Conservation (phyloP, 1,284 basidiomycete genomes). For the Rhodotorula glutinis region DNA sequence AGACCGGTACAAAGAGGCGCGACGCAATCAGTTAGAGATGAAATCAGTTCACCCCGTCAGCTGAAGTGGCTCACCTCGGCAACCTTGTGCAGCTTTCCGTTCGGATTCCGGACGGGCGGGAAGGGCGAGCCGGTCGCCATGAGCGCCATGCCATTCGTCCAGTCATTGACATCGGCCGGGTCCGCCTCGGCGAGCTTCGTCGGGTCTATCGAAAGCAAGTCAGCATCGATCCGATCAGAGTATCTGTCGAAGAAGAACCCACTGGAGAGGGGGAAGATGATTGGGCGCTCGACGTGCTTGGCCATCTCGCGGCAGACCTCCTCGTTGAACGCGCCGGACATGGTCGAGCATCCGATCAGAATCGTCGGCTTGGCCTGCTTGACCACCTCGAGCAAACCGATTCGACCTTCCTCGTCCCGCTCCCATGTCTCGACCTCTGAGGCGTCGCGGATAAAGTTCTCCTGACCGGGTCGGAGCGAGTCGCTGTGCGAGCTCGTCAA, state of each 20-base stretch:
- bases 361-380: slow-evolving; percentile 66
- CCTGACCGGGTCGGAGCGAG: slow-evolving; percentile 55
- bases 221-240: too few species aligned
- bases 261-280: slow-evolving; percentile 66
- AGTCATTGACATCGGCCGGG: slow-evolving; percentile 65
- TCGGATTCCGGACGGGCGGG: slow-evolving; percentile 51
- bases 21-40: too few species aligned
- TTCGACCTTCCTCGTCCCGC: slow-evolving; percentile 53
- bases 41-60: too few species aligned
- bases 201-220: neutral
- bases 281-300: slow-evolving; percentile 64
- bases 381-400: slow-evolving; percentile 64
- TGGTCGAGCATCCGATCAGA: slow-evolving; percentile 76
- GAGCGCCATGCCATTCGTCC: slow-evolving; percentile 71
- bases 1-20: too few species aligned
- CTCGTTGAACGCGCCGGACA: slow-evolving; percentile 74
- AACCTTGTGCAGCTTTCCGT: slow-evolving; percentile 54
- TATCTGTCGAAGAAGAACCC: neutral
- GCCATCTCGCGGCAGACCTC: slow-evolving; percentile 65
- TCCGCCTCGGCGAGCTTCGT: slow-evolving; percentile 65
- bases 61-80: slow-evolving; percentile 50
- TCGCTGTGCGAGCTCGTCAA: slow-evolving; percentile 52
- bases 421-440: slow-evolving; percentile 51
- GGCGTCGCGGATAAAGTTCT: slow-evolving; percentile 50
- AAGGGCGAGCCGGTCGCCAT: slow-evolving; percentile 80